A percentile compares a stretch with the other conserved stretches of the same genome.
Conservation (phyloP, 225 moss, liverwort and hornwort genomes). For the Marchantia paleacea region DNA sequence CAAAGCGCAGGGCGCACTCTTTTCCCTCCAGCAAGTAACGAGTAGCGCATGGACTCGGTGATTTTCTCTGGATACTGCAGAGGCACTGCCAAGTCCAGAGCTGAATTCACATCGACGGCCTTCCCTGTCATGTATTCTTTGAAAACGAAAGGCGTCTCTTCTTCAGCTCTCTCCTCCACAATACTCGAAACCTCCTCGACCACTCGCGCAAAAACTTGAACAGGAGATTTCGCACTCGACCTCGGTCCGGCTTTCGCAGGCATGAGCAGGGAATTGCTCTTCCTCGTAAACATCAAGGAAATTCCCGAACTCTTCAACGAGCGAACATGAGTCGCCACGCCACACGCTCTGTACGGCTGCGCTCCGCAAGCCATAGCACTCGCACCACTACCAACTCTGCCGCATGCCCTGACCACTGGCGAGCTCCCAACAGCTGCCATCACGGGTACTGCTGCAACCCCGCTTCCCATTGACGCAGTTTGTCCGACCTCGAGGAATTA, state of each 20-base stretch:
- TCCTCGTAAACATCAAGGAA: background rate
- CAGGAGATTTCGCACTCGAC: background rate
- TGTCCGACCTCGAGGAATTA: background rate
- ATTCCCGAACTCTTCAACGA: background rate
- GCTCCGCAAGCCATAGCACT: background rate
- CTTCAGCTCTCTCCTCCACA: background rate
- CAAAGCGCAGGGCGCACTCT: conserved; percentile 51
- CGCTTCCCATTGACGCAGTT: conserved; percentile 2
- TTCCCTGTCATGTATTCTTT: conserved; percentile 27
- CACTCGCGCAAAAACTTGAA: background rate
- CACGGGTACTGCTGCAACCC: conserved; percentile 3
- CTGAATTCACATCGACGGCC: conserved; percentile 38
- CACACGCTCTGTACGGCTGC: background rate
- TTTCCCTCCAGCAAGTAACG: conserved; percentile 47
- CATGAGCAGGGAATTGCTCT: background rate
- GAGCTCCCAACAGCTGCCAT: conserved; percentile 2
- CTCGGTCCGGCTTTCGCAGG: background rate
- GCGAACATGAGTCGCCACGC: background rate
- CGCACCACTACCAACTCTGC: background rate
- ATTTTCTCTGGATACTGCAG: conserved; percentile 38
- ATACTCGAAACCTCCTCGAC: conserved; percentile 9
- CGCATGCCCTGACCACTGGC: background rate
- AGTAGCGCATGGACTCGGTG: conserved; percentile 45
- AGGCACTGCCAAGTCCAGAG: conserved; percentile 44
- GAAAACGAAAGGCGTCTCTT: conserved; percentile 15